Base-by-base conservation (phyloP, 768 basidiomycete species). In the Tricholoma saponaceum region DNA sequence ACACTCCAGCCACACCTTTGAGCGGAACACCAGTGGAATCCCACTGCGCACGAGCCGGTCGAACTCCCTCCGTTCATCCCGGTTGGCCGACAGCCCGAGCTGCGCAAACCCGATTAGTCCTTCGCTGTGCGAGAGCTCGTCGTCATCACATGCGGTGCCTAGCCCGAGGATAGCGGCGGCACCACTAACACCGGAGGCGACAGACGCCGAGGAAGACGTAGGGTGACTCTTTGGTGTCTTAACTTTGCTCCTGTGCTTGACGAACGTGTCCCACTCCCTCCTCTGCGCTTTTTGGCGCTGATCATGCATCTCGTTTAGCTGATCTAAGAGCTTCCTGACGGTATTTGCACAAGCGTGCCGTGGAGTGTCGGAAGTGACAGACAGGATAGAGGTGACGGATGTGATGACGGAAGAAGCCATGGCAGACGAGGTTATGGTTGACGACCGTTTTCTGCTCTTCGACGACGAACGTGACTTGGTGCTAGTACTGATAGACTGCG, bases 1-100 rank as follows among this genome's bases (percentile, higher is more conserved):
- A 68, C 92, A 96, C 76, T 99, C 97, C 54, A 90, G 70, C 92
- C 94, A 96, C 49, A 94, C 82, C 69, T 94, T 92, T 23, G 88
- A 78, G n/a, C 94, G 85, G 66, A 92, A 91, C 10, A 79, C 83
- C 13, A 98, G 79, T 2, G 97, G 97, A 32, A 98, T 90, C 4
- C 97, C 97, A 52, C 76, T 83, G 53, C 90, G 73, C n/a, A 96
- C 82, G 5, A 99, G 76, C 58, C 83, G 75, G 57, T 87, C 85
- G 59, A 98, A 92, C 67, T 89, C 90, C 56, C 79, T 83, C 67
- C 87, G 79, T 60, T 95, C 92, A 58, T 91, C 84, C 56, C 87
- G 83, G 59, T 89, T 85, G 32, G 88, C 78, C 0, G 86, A 87
- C 18, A 86, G 70, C 0, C 93, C 94, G 53, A 97, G 83, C 72